Percentiles rank a stretch among this genome's conserved stretches.
These are phyloP conservation scores for Phytophthora sojae DNA, from an alignment of 352 stramenopile species.

Conservation along the genomic window DNA sequence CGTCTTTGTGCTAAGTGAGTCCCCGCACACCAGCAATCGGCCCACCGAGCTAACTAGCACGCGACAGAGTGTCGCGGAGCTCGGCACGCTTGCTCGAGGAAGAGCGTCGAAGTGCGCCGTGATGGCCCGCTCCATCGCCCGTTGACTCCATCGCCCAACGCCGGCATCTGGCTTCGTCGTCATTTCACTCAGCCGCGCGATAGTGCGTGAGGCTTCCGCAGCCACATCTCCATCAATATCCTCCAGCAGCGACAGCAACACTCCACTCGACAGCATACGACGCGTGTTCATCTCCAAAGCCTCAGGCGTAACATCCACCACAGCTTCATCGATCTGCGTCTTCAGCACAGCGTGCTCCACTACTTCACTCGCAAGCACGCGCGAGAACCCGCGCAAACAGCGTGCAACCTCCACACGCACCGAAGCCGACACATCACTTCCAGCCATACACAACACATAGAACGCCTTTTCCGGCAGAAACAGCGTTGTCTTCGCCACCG, in stretches of 20 bases:
- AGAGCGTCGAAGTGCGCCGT: slow-evolving; percentile 63
- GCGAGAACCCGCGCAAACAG: slow-evolving; percentile 41
- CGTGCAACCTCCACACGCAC: slow-evolving; percentile 55
- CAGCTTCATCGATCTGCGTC: slow-evolving; percentile 57
- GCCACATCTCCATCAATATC: slow-evolving; percentile 53
- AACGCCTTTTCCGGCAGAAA: slow-evolving; percentile 53
- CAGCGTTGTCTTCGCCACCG: slow-evolving; percentile 9
- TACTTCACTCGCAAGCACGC: slow-evolving; percentile 24
- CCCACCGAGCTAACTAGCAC: slow-evolving; percentile 41
- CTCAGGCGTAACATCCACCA: slow-evolving; percentile 45
- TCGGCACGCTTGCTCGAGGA: slow-evolving; percentile 17
- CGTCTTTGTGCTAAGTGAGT: slow-evolving; percentile 21
- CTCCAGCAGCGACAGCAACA: slow-evolving; percentile 68
- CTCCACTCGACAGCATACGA: slow-evolving; percentile 71
- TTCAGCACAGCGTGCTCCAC: slow-evolving; percentile 63
- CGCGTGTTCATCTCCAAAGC: slow-evolving; percentile 49
- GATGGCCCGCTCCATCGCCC: slow-evolving; percentile 51
- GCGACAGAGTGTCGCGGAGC: slow-evolving; percentile 11
- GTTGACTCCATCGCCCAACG: slow-evolving; percentile 39
- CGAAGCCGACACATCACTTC: slow-evolving; percentile 35
- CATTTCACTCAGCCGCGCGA: slow-evolving; percentile 45
- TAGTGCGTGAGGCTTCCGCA: slow-evolving; percentile 56
- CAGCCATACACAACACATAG: slow-evolving; percentile 54
- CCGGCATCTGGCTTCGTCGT: slow-evolving; percentile 9
- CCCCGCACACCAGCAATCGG: slow-evolving; percentile 35